A percentile compares a stretch with the other conserved stretches of the same genome.
Evolutionary conservation across 129 eudicot genomes (phyloP).

Genomic region (Lactuca saligna): DNA sequence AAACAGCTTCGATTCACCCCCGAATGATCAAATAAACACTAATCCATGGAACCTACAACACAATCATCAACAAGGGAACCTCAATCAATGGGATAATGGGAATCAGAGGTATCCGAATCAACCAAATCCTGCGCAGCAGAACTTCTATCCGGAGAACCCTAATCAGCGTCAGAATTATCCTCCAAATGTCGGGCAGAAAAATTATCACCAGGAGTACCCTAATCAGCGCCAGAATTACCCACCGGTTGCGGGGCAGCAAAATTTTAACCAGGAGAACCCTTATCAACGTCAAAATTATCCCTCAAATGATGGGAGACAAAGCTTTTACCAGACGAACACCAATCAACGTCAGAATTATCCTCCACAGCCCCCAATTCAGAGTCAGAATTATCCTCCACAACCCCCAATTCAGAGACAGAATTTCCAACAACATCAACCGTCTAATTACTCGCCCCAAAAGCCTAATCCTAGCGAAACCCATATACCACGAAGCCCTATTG

Average conservation of each 20-base stretch:
- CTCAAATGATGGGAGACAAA: background rate
- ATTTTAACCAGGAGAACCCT: conserved; percentile 1
- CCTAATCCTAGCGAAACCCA: background rate
- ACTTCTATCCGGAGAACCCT: conserved; percentile 2
- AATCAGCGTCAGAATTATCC: conserved; percentile 21
- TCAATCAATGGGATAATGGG: conserved; percentile 16
- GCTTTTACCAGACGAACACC: conserved; percentile 12
- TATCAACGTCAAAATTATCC: conserved; percentile 6
- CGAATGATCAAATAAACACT: conserved; percentile 27
- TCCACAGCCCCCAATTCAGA: too few species aligned
- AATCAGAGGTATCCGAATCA: conserved; percentile 21
- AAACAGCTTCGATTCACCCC: conserved; percentile 20
- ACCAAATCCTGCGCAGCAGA: background rate
- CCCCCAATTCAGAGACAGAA: conserved; percentile 2
- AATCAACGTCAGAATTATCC: conserved; percentile 9
- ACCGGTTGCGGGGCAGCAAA: background rate
- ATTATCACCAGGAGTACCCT: conserved; percentile 15
- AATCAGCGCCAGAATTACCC: conserved; percentile 23
- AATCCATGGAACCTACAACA: conserved; percentile 26
- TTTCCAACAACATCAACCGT: conserved; percentile 7
- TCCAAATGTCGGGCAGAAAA: conserved; percentile 9
- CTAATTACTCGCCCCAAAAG: conserved; percentile 13
- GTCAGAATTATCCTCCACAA: too few species aligned
- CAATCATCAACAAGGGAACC: conserved; percentile 16
- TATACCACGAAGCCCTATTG: background rate